A percentile compares a stretch with the other conserved stretches of the same genome.
These are phyloP conservation scores for Pseudonitzschia pungens DNA, from an alignment of 108 stramenopile species.

Conservation along the genomic window DNA sequence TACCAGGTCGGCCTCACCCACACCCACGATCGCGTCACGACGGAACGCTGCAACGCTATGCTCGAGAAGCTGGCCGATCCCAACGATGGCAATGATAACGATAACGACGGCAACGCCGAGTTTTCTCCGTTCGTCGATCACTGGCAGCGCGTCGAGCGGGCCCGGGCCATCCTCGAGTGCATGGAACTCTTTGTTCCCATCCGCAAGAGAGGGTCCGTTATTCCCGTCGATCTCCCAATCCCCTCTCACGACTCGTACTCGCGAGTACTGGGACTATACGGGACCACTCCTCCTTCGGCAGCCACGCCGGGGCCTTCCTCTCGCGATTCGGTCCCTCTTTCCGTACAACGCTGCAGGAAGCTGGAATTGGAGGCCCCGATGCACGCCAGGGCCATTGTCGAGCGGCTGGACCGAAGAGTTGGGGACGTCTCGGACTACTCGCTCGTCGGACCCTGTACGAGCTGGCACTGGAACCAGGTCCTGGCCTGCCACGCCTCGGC, in stretches of 20 bases:
- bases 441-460: conserved; percentile 7
- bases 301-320: too few species aligned
- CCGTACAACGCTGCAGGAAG: too few species aligned
- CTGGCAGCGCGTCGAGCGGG: conserved; percentile 38
- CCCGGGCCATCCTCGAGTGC: conserved; percentile 19
- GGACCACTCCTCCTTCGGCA: neutral
- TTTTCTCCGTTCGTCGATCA: neutral
- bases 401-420: conserved; percentile 19
- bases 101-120: neutral
- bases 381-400: neutral
- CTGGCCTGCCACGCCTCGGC: conserved; percentile 27
- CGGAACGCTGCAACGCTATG: conserved; percentile 21
- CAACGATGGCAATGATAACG: neutral
- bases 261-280: conserved; percentile 21
- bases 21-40: conserved; percentile 31
- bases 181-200: conserved; percentile 22
- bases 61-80: conserved; percentile 6
- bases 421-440: conserved; percentile 16
- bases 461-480: conserved; percentile 40
- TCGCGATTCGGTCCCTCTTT: too few species aligned
- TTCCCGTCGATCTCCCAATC: conserved; percentile 19
- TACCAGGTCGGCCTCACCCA: conserved; percentile 27
- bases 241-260: conserved; percentile 32
- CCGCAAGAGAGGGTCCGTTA: neutral
- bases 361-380: neutral